phyloP scores from a whole-genome alignment of 495 filamentous ascomycete genomes.

The Penicillium bovifimosum region DNA sequence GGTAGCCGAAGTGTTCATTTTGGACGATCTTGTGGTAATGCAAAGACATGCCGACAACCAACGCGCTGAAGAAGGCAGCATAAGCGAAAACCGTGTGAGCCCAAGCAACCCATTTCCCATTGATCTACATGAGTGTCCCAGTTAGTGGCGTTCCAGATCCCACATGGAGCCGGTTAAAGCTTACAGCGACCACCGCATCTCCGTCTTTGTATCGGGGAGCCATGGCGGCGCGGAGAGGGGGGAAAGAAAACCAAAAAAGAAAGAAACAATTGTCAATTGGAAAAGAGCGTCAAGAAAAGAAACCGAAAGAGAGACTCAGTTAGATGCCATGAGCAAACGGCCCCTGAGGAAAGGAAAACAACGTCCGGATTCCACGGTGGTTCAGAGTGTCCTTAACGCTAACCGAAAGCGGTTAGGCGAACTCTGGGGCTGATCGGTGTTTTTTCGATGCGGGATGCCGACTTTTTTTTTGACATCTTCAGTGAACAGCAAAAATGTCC shows the following conservation, averaged over 20 bases:
- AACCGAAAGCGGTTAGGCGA: conserved; percentile 19
- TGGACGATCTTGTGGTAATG: conserved; percentile 97
- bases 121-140: conserved; percentile 46
- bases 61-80: conserved; percentile 83
- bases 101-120: conserved; percentile 90
- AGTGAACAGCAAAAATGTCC: conserved; percentile 53
- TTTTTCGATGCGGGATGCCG: conserved; percentile 35
- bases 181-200: conserved; percentile 69
- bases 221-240: conserved; percentile 47
- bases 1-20: conserved; percentile 96
- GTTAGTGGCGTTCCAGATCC: conserved; percentile 12
- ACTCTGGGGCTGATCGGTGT: conserved; percentile 13
- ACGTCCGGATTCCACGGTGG: conserved; percentile 21
- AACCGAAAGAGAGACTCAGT: conserved; percentile 14
- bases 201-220: conserved; percentile 85
- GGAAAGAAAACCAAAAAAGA: conserved; percentile 5
- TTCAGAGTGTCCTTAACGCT: conserved; percentile 18
- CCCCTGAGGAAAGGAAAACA: conserved; percentile 35
- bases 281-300: conserved; percentile 34
- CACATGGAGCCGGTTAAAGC: conserved; percentile 19
- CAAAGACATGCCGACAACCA: conserved; percentile 75
- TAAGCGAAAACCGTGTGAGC: conserved; percentile 81
- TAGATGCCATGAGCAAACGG: conserved; percentile 19
- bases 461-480: conserved; percentile 25
- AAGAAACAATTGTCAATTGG: conserved; percentile 16